phyloP scores from a whole-genome alignment of 169 alveolate species.

The Plasmodium knowlesi region DNA sequence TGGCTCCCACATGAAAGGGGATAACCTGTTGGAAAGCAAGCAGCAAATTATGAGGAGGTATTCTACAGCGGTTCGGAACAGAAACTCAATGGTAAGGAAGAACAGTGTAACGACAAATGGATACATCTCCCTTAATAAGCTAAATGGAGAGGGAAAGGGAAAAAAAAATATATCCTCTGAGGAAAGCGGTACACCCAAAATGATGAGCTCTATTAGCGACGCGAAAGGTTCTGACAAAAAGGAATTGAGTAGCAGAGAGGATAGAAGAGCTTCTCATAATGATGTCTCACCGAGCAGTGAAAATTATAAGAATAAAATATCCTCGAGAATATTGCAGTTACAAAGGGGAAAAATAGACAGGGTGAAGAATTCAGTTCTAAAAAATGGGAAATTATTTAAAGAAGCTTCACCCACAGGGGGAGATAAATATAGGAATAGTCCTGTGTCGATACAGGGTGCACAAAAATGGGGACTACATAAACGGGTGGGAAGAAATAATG shows the following conservation, averaged over 20 bases:
- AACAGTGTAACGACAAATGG: neutral
- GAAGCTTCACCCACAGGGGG: neutral
- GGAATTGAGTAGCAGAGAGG: neutral
- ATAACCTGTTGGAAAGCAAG: neutral
- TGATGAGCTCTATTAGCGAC: neutral
- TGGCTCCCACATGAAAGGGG: neutral
- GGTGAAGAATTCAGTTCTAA: neutral
- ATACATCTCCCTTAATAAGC: neutral
- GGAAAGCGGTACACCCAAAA: neutral
- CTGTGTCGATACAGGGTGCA: neutral
- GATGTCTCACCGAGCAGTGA: neutral
- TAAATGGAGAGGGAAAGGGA: neutral
- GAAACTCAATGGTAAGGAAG: conserved; percentile 9
- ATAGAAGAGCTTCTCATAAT: neutral
- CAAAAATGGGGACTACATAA: neutral
- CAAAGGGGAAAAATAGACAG: neutral
- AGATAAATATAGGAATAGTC: neutral
- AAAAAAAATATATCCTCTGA: neutral
- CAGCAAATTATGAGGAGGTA: conserved; percentile 37
- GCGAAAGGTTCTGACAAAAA: neutral
- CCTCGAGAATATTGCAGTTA: neutral
- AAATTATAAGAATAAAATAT: neutral
- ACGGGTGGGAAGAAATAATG: neutral
- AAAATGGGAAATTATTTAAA: neutral
- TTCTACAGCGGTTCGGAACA: conserved; percentile 14